These are phyloP conservation scores for Saccharomyces hybrid DNA, from an alignment of 1,139 yeast species.

Conservation along the genomic window DNA sequence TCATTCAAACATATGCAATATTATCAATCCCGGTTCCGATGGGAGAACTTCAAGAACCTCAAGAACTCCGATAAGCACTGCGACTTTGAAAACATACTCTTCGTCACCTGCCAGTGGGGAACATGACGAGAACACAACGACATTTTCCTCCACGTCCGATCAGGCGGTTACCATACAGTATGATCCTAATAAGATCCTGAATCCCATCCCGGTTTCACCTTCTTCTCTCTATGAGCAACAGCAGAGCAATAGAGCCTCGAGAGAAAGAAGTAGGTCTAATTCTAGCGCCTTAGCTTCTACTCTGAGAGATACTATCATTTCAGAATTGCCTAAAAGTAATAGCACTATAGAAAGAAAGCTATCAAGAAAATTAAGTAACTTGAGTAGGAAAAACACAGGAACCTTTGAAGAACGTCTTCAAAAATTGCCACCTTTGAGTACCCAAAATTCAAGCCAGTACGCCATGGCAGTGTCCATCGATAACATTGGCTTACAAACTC, in stretches of 20 bases:
- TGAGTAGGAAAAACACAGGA: conserved; percentile 3
- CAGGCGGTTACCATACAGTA: neutral
- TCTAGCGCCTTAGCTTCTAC: neutral
- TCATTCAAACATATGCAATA: conserved; percentile 1
- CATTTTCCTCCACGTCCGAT: neutral
- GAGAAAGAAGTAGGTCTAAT: neutral
- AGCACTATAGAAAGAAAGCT: conserved; percentile 1
- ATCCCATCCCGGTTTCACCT: neutral
- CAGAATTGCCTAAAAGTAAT: conserved; percentile 1
- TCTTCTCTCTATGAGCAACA: neutral
- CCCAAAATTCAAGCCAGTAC: neutral
- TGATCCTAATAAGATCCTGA: neutral
- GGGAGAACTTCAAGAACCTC: neutral
- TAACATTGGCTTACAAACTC: conserved; percentile 16
- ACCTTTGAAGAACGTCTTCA: neutral
- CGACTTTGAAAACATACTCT: neutral
- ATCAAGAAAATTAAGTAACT: conserved; percentile 4
- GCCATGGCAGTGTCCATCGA: conserved; percentile 9
- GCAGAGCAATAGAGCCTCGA: neutral
- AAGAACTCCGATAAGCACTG: neutral
- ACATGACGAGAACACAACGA: neutral
- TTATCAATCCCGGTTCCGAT: neutral
- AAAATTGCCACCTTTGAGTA: neutral
- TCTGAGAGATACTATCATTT: neutral
- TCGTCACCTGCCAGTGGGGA: neutral